Conservation (phyloP, 352 stramenopile species). For the Globisporangium sylvaticum region DNA sequence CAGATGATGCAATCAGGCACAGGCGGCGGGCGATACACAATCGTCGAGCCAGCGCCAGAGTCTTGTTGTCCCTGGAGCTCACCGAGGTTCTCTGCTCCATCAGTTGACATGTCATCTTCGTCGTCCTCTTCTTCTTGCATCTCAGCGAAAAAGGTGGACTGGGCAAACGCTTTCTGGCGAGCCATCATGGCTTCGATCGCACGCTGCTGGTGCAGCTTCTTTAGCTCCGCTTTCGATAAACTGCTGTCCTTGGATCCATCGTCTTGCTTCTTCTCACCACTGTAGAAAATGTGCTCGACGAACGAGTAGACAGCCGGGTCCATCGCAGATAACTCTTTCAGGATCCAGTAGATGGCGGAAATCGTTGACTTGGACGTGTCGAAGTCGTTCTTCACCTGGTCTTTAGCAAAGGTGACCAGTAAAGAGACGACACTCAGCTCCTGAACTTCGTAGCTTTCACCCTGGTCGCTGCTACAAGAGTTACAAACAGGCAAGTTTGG, state of each 20-base stretch:
- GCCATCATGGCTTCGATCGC: slow-evolving; percentile 83
- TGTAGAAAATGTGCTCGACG: slow-evolving; percentile 59
- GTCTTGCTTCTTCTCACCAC: slow-evolving; percentile 59
- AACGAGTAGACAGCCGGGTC: slow-evolving; percentile 48
- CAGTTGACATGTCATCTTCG: slow-evolving; percentile 30
- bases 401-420: slow-evolving; percentile 53
- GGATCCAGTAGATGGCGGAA: slow-evolving; percentile 77
- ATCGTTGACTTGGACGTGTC: slow-evolving; percentile 77
- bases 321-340: slow-evolving; percentile 56
- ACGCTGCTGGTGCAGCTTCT: slow-evolving; percentile 78
- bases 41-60: slow-evolving; percentile 19
- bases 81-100: slow-evolving; percentile 14
- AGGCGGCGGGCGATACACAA: slow-evolving; percentile 63
- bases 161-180: slow-evolving; percentile 71
- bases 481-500: slow-evolving; percentile 5
- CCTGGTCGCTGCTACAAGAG: slow-evolving; percentile 42
- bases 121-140: slow-evolving; percentile 70
- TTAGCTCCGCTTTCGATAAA: slow-evolving; percentile 64
- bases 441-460: slow-evolving; percentile 48
- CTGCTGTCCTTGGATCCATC: slow-evolving; percentile 44
- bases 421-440: slow-evolving; percentile 61
- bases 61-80: slow-evolving; percentile 1
- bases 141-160: slow-evolving; percentile 62
- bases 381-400: slow-evolving; percentile 74
- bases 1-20: slow-evolving; percentile 84